phyloP scores from a whole-genome alignment of 306 rosid genomes.

The Rosa lucieae region DNA sequence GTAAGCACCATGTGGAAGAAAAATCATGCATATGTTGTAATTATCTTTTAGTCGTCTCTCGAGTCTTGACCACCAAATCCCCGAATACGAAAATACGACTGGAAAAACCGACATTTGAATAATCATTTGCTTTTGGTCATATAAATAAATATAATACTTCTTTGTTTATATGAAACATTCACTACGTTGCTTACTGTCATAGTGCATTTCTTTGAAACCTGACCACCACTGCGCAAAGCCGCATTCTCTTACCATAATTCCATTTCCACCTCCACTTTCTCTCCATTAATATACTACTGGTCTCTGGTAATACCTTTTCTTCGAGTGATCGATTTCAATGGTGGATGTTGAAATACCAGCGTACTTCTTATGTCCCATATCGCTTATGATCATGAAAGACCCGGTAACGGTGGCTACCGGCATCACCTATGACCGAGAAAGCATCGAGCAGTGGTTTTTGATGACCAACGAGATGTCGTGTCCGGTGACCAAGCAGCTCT shows the following conservation, averaged over 20 bases:
- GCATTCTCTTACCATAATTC: conserved; percentile 8
- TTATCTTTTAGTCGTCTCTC: not conserved
- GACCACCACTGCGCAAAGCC: not conserved
- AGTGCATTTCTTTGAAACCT: not conserved
- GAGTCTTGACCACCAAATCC: not conserved
- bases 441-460: conserved; percentile 63
- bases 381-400: conserved; percentile 71
- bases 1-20: not conserved
- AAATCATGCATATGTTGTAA: not conserved
- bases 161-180: not conserved
- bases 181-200: not conserved
- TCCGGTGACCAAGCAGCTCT: conserved; percentile 61
- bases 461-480: conserved; percentile 31
- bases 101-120: not conserved
- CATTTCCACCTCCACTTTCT: not conserved
- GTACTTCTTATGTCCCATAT: conserved; percentile 69
- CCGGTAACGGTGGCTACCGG: conserved; percentile 66
- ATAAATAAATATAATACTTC: not conserved
- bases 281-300: not conserved
- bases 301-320: not conserved
- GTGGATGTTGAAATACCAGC: conserved; percentile 56
- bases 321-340: conserved; percentile 30
- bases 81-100: not conserved
- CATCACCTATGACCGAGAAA: conserved; percentile 72
- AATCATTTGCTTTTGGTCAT: not conserved